phyloP scores from a whole-genome alignment of 108 stramenopile genomes.

The Cyclotella atomus region DNA sequence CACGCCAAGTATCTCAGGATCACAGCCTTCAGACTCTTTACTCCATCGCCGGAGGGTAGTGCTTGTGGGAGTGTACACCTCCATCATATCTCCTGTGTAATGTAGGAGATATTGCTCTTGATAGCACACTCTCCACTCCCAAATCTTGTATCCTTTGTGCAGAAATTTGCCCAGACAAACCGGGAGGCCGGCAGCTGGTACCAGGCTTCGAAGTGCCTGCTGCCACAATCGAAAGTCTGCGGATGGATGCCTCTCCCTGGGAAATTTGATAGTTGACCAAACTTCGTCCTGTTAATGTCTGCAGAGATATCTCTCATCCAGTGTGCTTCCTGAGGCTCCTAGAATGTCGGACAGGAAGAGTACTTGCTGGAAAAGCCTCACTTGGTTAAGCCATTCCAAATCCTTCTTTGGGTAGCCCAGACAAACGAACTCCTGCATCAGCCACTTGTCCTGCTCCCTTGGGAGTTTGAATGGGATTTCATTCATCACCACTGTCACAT shows the following conservation, averaged over 20 bases:
- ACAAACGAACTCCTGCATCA: conserved; percentile 1
- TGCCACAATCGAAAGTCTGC: conserved; percentile 2
- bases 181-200: not conserved
- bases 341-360: conserved; percentile 9
- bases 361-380: conserved; percentile 1
- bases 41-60: not conserved
- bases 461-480: not conserved
- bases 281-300: not conserved
- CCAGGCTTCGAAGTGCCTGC: not conserved
- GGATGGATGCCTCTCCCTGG: not conserved
- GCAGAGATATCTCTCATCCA: conserved; percentile 24
- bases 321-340: not conserved
- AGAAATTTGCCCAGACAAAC: not conserved
- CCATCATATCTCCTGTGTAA: not conserved
- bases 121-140: not conserved
- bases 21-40: not conserved
- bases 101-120: not conserved
- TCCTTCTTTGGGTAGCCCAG: not conserved
- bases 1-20: not conserved
- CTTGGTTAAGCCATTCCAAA: not conserved
- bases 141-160: not conserved
- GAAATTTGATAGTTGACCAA: conserved; percentile 18
- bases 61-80: not conserved
- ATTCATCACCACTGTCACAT: not conserved
- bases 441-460: conserved; percentile 9